These are phyloP conservation scores for Paramecium primaurelia DNA, from an alignment of 73 alveolate species.

Conservation along the genomic window DNA sequence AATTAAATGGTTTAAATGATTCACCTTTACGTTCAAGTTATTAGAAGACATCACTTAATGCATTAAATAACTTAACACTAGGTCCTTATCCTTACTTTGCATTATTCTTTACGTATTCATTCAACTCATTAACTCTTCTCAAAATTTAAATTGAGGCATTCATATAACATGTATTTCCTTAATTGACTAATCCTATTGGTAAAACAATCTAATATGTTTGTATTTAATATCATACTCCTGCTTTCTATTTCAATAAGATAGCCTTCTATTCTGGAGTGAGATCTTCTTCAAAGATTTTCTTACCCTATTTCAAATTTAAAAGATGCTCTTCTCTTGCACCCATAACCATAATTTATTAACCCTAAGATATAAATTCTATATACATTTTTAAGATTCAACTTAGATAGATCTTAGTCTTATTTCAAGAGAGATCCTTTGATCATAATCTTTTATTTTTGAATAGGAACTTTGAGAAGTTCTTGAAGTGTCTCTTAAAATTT, in stretches of 20 bases:
- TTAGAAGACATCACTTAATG: not conserved
- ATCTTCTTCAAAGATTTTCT: conserved; percentile 86
- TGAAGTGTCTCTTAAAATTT: conserved; percentile 66
- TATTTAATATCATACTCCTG: conserved; percentile 75
- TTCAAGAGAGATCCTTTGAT: conserved; percentile 85
- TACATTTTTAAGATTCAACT: conserved; percentile 53
- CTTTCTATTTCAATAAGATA: conserved; percentile 83
- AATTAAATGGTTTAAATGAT: not conserved
- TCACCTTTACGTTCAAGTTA: conserved; percentile 45
- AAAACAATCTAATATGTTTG: conserved; percentile 46
- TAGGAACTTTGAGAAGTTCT: conserved; percentile 79
- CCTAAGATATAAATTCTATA: not conserved
- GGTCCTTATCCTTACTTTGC: not conserved
- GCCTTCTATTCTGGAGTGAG: conserved; percentile 93
- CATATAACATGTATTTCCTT: conserved; percentile 97
- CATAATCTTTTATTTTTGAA: conserved; percentile 87
- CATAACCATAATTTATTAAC: conserved; percentile 80
- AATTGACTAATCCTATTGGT: conserved; percentile 89
- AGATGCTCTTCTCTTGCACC: conserved; percentile 89
- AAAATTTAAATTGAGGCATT: conserved; percentile 89
- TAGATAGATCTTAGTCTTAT: not conserved
- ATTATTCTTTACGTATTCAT: conserved; percentile 67
- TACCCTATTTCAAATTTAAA: conserved; percentile 61
- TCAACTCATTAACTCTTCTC: conserved; percentile 87
- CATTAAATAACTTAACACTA: not conserved